These are phyloP conservation scores for Neurospora sp. DNA, from an alignment of 495 filamentous ascomycete species.

Conservation along the genomic window DNA sequence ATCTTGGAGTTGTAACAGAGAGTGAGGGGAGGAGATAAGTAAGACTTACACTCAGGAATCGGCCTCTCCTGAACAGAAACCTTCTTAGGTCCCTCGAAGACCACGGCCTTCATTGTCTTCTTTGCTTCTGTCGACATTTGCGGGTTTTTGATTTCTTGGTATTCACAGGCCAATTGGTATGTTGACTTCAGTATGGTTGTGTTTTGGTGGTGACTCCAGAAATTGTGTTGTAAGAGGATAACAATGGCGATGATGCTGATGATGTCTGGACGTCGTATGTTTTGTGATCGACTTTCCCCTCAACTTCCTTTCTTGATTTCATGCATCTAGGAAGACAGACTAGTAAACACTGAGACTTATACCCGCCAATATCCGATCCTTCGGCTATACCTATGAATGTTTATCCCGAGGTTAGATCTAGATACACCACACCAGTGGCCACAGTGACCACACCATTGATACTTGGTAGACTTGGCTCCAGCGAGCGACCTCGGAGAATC, in stretches of 20 bases:
- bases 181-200: neutral
- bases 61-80: conserved; percentile 56
- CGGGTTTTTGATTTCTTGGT: neutral
- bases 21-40: neutral
- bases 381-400: neutral
- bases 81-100: conserved; percentile 56
- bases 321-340: neutral
- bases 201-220: neutral
- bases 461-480: neutral
- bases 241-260: neutral
- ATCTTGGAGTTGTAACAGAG: no score
- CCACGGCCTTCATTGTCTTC: conserved; percentile 55
- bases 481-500: neutral
- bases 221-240: neutral
- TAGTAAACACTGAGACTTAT: neutral
- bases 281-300: neutral
- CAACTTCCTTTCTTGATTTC: neutral
- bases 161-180: neutral
- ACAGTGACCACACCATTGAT: neutral
- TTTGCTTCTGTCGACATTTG: neutral
- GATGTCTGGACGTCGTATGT: neutral
- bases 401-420: neutral
- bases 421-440: neutral
- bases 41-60: conserved; percentile 40
- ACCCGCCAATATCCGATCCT: neutral